Evolutionary conservation across 495 filamentous ascomycete genomes (phyloP).

Genomic region (Penicillium coffeae): DNA sequence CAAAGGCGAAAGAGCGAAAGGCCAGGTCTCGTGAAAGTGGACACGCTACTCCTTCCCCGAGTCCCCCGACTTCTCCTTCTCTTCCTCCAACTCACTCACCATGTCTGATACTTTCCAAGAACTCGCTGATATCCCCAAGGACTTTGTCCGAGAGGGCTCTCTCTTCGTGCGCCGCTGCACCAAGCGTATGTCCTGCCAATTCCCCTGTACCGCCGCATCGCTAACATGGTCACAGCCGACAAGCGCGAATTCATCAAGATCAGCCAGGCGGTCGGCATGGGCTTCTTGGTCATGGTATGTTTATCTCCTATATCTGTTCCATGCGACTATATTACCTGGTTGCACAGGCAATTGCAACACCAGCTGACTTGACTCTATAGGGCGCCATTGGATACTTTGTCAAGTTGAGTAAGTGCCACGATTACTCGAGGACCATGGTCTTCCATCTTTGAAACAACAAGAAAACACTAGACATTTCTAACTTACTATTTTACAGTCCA

Average conservation of each 20-base stretch:
- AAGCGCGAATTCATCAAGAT: conserved; percentile 90
- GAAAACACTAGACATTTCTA: neutral
- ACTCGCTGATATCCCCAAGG: conserved; percentile 73
- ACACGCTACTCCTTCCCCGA: neutral
- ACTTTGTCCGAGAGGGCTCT: conserved; percentile 77
- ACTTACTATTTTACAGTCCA: conserved; percentile 51
- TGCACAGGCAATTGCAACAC: no score
- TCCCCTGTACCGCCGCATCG: conserved; percentile 4
- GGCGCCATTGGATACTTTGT: conserved; percentile 80
- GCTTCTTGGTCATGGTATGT: conserved; percentile 80
- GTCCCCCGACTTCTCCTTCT: conserved; percentile 5
- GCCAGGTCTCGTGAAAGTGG: neutral
- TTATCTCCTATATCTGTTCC: neutral
- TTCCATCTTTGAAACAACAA: neutral
- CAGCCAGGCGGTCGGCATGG: conserved; percentile 90
- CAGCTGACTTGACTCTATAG: conserved; percentile 12
- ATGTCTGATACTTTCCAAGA: conserved; percentile 81
- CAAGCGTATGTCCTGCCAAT: conserved; percentile 58
- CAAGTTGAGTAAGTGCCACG: conserved; percentile 71
- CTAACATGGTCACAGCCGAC: conserved; percentile 53
- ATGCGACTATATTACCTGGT: no score
- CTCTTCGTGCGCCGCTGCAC: conserved; percentile 81
- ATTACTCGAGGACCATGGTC: neutral
- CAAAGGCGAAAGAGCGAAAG: no score
- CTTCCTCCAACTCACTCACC: conserved; percentile 3